phyloP scores from a whole-genome alignment of 345 rosid species.

The Pelargonium nanum region DNA sequence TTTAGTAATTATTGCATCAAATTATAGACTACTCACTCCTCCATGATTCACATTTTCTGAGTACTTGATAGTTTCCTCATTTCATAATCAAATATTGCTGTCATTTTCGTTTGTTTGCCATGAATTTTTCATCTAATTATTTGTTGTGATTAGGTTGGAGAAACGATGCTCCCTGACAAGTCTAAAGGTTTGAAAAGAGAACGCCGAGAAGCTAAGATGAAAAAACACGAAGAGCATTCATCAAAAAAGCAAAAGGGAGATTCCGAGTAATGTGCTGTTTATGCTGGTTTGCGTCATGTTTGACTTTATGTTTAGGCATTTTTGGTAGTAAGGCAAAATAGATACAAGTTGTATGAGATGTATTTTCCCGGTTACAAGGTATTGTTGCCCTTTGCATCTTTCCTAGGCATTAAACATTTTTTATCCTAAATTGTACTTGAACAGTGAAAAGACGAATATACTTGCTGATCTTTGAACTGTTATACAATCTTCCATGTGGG shows the following conservation, averaged over 20 bases:
- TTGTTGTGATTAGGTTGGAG: constrained; percentile 33
- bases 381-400: too few relatives aligned
- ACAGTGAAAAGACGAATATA: too few relatives aligned
- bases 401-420: too few relatives aligned
- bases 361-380: too few relatives aligned
- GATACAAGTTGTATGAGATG: too few relatives aligned
- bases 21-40: too few relatives aligned
- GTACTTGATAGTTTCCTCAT: too few relatives aligned
- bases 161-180: constrained; percentile 45
- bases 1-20: not conserved
- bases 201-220: constrained; percentile 65
- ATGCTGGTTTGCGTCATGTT: not conserved
- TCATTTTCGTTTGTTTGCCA: not conserved
- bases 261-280: constrained; percentile 19
- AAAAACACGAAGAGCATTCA: constrained; percentile 23
- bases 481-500: too few relatives aligned
- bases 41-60: too few relatives aligned
- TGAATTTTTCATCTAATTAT: not conserved
- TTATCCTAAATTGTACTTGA: not conserved
- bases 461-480: too few relatives aligned
- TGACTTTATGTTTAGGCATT: not conserved
- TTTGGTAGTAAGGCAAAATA: not conserved
- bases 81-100: not conserved
- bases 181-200: constrained; percentile 93
- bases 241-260: constrained; percentile 56